Evolutionary conservation across 345 rosid genomes (phyloP), one percentile per base, ranked within the genome.

Genomic region (Luvunga scandens): DNA sequence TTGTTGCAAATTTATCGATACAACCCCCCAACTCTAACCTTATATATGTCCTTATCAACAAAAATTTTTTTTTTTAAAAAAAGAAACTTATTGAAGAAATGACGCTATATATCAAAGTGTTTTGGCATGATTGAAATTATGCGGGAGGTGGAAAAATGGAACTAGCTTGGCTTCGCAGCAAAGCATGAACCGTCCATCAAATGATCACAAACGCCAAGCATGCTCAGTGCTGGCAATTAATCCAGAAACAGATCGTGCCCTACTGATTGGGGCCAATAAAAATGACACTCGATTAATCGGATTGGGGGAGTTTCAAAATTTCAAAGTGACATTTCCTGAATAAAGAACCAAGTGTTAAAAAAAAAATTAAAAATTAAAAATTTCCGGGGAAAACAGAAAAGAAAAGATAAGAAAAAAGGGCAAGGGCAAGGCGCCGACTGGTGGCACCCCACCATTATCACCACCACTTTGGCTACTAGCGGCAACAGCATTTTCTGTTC

Each of bases 361-460:
- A 31, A 63, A 25, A 36, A 7, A n/a, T n/a, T n/a, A 34, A 22
- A 63, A 36, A 36, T 2, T 2, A 31, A 36, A 4, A 38, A n/a
- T 3, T 4, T 28, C 19, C 10, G 31, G 25, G 18, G 12, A 68
- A 39, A 45, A 69, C 7, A 27, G 6, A 27, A 19, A 62, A 9
- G 6, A 59, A 3, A 16, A 19, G 24, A 8, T 19, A 8, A 19
- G 24, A 2, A 2, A 56, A 56, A 56, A 9, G 5, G 12, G 10
- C 0, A 2, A 21, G 25, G 65, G 19, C 16, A n/a, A 5, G 72
- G 76, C 79, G 77, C 83, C 83, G 83, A 56, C 79, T 50, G 72
- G 79, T 80, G 77, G 83, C 39, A 70, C 68, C 72, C 77, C 83
- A 78, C 83, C 79, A 74, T 13, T 45, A 67, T 18, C 57, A 53